Percentiles rank a stretch among this genome's conserved stretches.
Evolutionary conservation across 2,329 filamentous ascomycete species (phyloP).

Genomic region (Diaporthe aspalathi): DNA sequence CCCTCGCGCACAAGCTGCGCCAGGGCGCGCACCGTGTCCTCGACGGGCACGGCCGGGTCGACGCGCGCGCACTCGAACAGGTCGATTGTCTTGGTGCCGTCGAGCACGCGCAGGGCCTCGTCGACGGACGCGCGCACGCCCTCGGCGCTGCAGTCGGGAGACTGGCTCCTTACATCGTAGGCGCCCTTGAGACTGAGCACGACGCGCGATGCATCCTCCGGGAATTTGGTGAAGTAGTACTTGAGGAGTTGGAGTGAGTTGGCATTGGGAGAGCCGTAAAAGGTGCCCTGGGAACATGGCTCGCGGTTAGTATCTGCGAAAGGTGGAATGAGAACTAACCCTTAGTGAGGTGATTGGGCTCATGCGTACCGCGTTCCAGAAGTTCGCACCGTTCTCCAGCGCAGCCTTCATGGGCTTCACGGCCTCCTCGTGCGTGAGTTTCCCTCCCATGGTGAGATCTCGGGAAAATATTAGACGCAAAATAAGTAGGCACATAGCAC

Average conservation of each 20-base stretch:
- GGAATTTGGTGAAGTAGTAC: slow-evolving; percentile 71
- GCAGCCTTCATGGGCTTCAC: slow-evolving; percentile 67
- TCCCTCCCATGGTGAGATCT: slow-evolving; percentile 54
- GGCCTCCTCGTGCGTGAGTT: slow-evolving; percentile 57
- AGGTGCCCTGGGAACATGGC: slow-evolving; percentile 56
- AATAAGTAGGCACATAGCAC: neutral
- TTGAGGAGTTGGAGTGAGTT: slow-evolving; percentile 69
- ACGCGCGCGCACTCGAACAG: slow-evolving; percentile 57
- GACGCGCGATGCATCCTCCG: slow-evolving; percentile 71
- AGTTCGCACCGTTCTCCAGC: slow-evolving; percentile 56
- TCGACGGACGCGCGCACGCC: slow-evolving; percentile 64
- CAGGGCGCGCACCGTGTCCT: slow-evolving; percentile 23
- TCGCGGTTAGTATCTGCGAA: too few species aligned
- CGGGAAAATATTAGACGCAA: too few species aligned
- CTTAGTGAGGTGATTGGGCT: neutral
- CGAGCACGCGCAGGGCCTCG: slow-evolving; percentile 53
- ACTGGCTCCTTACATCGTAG: slow-evolving; percentile 41
- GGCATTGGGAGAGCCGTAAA: slow-evolving; percentile 70
- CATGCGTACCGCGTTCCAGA: slow-evolving; percentile 65
- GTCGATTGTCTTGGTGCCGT: slow-evolving; percentile 62
- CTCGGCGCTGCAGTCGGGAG: slow-evolving; percentile 59
- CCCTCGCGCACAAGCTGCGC: slow-evolving; percentile 52
- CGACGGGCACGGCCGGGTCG: slow-evolving; percentile 20
- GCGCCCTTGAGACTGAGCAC: slow-evolving; percentile 72
- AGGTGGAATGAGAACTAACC: too few species aligned